Percentiles rank a stretch among this genome's conserved stretches.
Evolutionary conservation across 805 yeast genomes (phyloP).

Genomic region (Candida piceae): DNA sequence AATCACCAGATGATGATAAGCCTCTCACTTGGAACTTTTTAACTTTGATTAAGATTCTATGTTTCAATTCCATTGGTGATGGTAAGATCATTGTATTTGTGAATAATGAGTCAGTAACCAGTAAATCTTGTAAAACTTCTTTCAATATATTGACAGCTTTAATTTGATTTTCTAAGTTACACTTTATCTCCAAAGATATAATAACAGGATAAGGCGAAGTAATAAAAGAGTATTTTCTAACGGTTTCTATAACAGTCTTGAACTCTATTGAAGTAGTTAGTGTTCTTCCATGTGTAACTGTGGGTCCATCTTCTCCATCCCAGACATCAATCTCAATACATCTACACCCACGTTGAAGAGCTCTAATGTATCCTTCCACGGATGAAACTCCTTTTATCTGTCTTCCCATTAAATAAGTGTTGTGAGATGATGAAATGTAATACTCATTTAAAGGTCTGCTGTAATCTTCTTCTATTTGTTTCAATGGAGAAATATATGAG

Average conservation of each 20-base stretch:
- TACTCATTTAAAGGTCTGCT: conserved; percentile 76
- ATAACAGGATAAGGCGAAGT: conserved; percentile 82
- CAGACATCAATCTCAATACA: conserved; percentile 95
- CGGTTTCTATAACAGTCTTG: conserved; percentile 61
- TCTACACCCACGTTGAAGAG: conserved; percentile 86
- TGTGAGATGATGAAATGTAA: conserved; percentile 89
- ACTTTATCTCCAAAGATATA: conserved; percentile 79
- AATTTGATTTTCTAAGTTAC: conserved; percentile 64
- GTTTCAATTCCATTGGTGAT: conserved; percentile 67
- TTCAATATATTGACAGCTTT: conserved; percentile 48
- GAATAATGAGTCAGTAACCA: conserved; percentile 39
- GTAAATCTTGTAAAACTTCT: conserved; percentile 52
- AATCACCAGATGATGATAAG: conserved; percentile 8
- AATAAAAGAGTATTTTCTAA: conserved; percentile 84
- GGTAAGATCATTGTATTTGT: conserved; percentile 42
- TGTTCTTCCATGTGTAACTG: conserved; percentile 86
- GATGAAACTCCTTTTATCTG: conserved; percentile 87
- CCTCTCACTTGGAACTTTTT: conserved; percentile 41
- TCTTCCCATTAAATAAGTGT: conserved; percentile 83
- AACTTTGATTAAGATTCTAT: conserved; percentile 71
- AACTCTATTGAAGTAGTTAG: conserved; percentile 73
- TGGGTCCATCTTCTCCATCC: conserved; percentile 75
- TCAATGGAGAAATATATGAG: conserved; percentile 24
- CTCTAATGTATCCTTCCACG: conserved; percentile 82
- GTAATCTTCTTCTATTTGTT: conserved; percentile 34